Evolutionary conservation across 1,284 basidiomycete genomes (phyloP), one percentile per base, ranked within the genome.

Genomic region (Neotropicomus parvogracilis): DNA sequence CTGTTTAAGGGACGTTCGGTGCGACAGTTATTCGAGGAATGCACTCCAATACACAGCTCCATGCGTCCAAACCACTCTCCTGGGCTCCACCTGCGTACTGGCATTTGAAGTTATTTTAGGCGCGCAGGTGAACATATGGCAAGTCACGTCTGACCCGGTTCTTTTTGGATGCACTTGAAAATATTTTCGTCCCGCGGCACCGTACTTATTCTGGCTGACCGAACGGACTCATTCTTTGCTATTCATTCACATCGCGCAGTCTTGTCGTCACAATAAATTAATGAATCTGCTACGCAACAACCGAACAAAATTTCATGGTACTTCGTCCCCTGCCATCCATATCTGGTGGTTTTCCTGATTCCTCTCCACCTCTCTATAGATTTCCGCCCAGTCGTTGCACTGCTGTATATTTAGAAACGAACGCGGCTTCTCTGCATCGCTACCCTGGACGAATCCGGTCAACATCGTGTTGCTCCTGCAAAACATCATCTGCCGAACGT

Each of bases 401-500:
- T 34, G 42, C 17, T 47, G 46, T 12, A 44, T 35, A 8, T 21
- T 24, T 14, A 46, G 32, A 19, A 47, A 46, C 20, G 13, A 16
- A 21, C 8, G 24, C 19, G 34, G 29, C 21, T n/a, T n/a, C 11
- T 21, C 13, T 24, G 20, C 8, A 10, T 47, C 33, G n/a, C 12
- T 46, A n/a, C 42, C 24, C 20, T 47, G 44, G 16, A 31, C 43
- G 27, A 36, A 47, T 9, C 32, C 42, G n/a, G 16, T 47, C 6
- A 48, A 14, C 44, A 48, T 47, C 21, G 44, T 32, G 17, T 48
- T 48, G 14, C 46, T 37, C 34, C 46, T 37, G 28, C 46, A 47
- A 20, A 48, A 37, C 3, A 37, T 32, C 46, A 48, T 48, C 17
- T 48, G 46, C 10, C 46, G 34, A 24, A 47, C 24, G 42, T 47